Conservation (phyloP, 192 early-diverging fungal species). For the Coemansia sp. region DNA sequence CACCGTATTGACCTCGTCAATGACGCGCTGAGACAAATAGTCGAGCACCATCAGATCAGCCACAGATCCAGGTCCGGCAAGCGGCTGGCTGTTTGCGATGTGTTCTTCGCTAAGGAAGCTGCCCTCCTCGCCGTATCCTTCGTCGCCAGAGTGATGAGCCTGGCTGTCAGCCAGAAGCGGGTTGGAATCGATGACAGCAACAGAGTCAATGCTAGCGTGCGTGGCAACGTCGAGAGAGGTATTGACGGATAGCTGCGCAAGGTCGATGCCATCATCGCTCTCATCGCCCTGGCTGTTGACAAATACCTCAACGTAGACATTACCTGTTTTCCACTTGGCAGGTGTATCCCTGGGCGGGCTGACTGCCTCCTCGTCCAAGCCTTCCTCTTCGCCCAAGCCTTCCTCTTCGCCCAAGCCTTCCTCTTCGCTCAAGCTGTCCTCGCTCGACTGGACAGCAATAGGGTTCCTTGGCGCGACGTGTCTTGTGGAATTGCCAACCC, state of each 20-base stretch:
- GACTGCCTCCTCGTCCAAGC: background rate
- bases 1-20: constrained; percentile 15
- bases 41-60: constrained; percentile 44
- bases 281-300: background rate
- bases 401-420: background rate
- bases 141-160: background rate
- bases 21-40: constrained; percentile 33
- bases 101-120: background rate
- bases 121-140: background rate
- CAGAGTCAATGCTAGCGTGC: background rate
- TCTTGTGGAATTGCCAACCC: background rate
- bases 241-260: background rate
- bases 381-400: background rate
- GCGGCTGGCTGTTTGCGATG: background rate
- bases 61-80: constrained; percentile 6
- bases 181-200: background rate
- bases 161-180: background rate
- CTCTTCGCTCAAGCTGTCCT: background rate
- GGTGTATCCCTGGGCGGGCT: background rate
- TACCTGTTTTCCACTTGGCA: background rate
- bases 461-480: background rate
- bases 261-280: background rate
- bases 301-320: background rate
- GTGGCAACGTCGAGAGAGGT: background rate
- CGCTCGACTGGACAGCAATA: background rate